Evolutionary conservation across 352 stramenopile species (phyloP).

Genomic region (Phytophthora pistaciae): DNA sequence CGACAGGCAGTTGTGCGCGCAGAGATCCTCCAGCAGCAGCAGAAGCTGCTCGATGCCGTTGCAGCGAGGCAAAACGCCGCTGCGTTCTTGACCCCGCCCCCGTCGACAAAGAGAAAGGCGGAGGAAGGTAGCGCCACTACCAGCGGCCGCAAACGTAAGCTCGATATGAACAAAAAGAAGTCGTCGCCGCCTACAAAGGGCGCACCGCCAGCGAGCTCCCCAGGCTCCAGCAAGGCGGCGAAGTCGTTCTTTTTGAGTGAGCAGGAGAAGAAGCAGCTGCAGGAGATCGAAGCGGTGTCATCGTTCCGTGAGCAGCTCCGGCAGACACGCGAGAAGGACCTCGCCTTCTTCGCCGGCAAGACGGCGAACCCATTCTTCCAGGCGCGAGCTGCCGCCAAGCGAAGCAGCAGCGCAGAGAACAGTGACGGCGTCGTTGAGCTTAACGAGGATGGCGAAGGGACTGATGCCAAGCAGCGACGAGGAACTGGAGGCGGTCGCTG

Average conservation of each 20-base stretch:
- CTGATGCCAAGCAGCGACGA: slow-evolving; percentile 26
- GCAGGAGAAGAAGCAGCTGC: slow-evolving; percentile 69
- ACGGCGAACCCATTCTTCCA: slow-evolving; percentile 79
- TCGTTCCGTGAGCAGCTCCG: slow-evolving; percentile 72
- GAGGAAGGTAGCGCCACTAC: slow-evolving; percentile 15
- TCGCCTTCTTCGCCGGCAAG: slow-evolving; percentile 73
- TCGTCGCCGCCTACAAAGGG: slow-evolving; percentile 37
- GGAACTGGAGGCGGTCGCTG: slow-evolving; percentile 36
- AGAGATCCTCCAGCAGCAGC: slow-evolving; percentile 52
- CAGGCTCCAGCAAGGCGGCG: slow-evolving; percentile 28
- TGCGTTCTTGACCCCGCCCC: slow-evolving; percentile 44
- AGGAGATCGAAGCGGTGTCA: slow-evolving; percentile 75
- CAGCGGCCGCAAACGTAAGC: slow-evolving; percentile 60
- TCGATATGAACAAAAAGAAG: slow-evolving; percentile 73
- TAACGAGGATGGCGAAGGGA: slow-evolving; percentile 18
- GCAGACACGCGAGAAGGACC: slow-evolving; percentile 72
- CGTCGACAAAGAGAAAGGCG: slow-evolving; percentile 30
- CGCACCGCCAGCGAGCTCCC: slow-evolving; percentile 22
- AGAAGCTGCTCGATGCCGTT: slow-evolving; percentile 42
- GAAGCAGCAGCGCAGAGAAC: slow-evolving; percentile 33
- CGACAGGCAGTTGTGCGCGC: slow-evolving; percentile 59
- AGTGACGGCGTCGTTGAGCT: slow-evolving; percentile 41
- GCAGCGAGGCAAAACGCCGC: slow-evolving; percentile 34
- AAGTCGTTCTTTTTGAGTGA: slow-evolving; percentile 77
- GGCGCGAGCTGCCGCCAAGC: slow-evolving; percentile 24